phyloP scores from a whole-genome alignment of 306 rosid genomes.

The Argentina anserina region DNA sequence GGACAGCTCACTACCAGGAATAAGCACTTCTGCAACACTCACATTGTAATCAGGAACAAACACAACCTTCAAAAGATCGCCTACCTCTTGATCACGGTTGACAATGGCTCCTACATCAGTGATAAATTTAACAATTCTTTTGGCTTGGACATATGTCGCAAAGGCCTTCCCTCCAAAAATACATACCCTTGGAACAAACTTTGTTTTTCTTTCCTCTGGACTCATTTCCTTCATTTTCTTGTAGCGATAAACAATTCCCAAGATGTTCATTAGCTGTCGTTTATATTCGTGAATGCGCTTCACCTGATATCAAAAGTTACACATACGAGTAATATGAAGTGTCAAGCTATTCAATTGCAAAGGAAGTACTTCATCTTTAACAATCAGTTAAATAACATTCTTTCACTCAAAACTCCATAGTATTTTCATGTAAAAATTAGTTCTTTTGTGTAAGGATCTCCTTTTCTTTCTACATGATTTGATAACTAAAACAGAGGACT shows the following conservation, averaged over 20 bases:
- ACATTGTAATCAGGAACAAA: constrained; percentile 97
- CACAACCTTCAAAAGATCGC: constrained; percentile 93
- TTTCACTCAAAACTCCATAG: background rate
- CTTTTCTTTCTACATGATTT: background rate
- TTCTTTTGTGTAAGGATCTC: background rate
- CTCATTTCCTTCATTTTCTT: constrained; percentile 97
- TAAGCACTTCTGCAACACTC: constrained; percentile 87
- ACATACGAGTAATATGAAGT: background rate
- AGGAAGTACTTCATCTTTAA: background rate
- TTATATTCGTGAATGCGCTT: constrained; percentile 98
- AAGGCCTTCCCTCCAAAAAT: constrained; percentile 97
- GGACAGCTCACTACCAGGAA: constrained; percentile 94
- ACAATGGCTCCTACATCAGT: constrained; percentile 88
- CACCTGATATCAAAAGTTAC: constrained; percentile 45
- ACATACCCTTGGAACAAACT: constrained; percentile 88
- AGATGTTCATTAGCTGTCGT: constrained; percentile 74
- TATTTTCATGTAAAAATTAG: background rate
- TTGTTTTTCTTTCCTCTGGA: constrained; percentile 56
- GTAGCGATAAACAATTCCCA: constrained; percentile 93
- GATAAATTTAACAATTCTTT: constrained; percentile 95
- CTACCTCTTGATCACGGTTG: constrained; percentile 85
- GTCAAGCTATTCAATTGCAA: background rate
- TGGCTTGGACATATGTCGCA: constrained; percentile 88
- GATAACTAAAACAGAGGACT: background rate
- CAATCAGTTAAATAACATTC: background rate